Base-by-base conservation (phyloP, 2,329 filamentous ascomycete genomes). In the Ascomycota sp. region DNA sequence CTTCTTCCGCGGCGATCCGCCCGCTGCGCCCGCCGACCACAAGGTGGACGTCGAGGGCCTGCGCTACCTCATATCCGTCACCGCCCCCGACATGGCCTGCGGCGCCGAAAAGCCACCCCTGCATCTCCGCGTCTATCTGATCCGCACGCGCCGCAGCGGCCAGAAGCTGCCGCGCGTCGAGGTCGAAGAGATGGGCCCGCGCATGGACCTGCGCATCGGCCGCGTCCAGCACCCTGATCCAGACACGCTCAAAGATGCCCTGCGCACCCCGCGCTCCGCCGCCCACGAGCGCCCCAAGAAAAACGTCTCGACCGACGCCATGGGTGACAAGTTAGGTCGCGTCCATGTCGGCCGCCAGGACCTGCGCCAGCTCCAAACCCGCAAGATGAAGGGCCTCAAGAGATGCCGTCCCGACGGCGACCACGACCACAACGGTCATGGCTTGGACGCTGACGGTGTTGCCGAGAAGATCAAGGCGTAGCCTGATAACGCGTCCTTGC, bases 341-440 rank as follows among this genome's bases (percentile, higher is more conserved):
- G 78, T 98, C 41, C 89, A 98, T 54, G 57, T 92, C 38, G 82
- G 79, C 48, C 82, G 76, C 61, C 83, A 93, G 58, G 83, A 98
- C 58, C 66, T 98, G 38, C 66, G 64, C 49, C 69, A 77, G 46
- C 56, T 98, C 55, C 89, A 98, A 64, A 91, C 84, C 35, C 75
- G 89, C 50, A 98, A 98, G 72, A 95, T 98, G 84, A 98, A 98
- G 72, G 89, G 84, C 43, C 57, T 98, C 44, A 98, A 95, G 70
- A 68, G 89, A 43, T 72, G 67, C 41, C 70, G 81, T 35, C 73
- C 73, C 40, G 69, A 66, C 34, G 62, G 58, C 4, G 59, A 47
- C 11, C 59, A 59, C 37, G 61, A 59, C 43, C 57, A 62, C 37
- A 54, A 44, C 7, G 40, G 10, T 9, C 16, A 7, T 11, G 24